phyloP scores from a whole-genome alignment of 75 land plant species.

The Azolla pinnata region DNA sequence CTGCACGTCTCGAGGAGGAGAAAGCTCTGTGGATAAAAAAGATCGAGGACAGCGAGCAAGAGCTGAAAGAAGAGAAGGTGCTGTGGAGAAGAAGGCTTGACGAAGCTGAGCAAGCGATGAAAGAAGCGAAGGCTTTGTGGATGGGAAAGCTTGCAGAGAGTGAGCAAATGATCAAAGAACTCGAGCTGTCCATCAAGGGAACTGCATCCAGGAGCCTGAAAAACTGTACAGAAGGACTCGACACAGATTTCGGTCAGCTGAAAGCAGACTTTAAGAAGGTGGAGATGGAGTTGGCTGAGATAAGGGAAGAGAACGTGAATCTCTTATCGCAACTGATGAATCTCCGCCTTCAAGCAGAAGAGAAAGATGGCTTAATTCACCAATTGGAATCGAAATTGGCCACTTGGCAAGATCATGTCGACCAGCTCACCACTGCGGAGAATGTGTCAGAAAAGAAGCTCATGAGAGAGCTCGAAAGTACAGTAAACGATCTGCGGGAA shows the following conservation, averaged over 20 bases:
- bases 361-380: background rate
- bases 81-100: no score
- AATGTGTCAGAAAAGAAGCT: background rate
- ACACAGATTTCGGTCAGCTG: background rate
- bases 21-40: background rate
- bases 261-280: background rate
- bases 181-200: background rate
- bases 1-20: background rate
- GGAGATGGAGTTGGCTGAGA: background rate
- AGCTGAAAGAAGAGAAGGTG: background rate
- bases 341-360: background rate
- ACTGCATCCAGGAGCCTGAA: background rate
- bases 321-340: background rate
- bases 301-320: conserved; percentile 1
- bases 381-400: background rate
- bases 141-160: background rate
- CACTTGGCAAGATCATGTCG: background rate
- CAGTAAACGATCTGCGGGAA: background rate
- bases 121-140: conserved; percentile 1
- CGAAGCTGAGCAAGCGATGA: background rate
- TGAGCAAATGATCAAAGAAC: background rate
- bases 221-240: background rate
- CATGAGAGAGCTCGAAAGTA: background rate
- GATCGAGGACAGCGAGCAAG: no score
- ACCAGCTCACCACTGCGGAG: background rate